These are phyloP conservation scores for Carnegiea gigantea DNA, from an alignment of 179 eudicot species.

Conservation along the genomic window DNA sequence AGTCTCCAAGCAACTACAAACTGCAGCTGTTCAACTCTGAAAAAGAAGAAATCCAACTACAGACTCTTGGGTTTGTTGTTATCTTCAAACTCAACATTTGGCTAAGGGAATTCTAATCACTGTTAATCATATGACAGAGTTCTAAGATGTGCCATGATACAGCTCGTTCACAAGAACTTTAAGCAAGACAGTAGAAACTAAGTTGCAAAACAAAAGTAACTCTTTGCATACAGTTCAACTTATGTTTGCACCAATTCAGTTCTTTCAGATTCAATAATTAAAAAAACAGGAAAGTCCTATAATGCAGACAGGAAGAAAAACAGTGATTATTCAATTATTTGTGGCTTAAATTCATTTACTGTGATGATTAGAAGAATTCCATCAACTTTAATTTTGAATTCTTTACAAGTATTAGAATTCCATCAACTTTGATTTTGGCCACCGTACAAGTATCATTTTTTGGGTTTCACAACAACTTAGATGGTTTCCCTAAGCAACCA, in stretches of 20 bases:
- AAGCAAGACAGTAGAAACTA: background rate
- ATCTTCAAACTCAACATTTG: background rate
- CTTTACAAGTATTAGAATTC: no score
- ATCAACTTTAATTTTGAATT: no score
- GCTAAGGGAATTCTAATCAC: background rate
- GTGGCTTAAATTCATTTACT: no score
- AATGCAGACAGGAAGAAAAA: no score
- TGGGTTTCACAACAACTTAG: no score
- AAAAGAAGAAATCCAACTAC: background rate
- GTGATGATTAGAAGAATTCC: no score
- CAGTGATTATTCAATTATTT: no score
- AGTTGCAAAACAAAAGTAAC: background rate
- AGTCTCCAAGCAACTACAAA: background rate
- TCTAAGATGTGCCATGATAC: background rate
- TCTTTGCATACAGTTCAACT: background rate
- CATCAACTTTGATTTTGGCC: no score
- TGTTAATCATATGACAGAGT: background rate
- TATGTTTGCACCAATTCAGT: background rate
- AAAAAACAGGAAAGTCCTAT: background rate
- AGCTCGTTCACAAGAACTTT: background rate
- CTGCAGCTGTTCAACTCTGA: background rate
- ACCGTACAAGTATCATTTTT: no score
- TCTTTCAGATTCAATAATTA: background rate
- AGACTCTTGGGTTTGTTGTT: background rate
- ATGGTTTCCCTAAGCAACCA: no score